phyloP scores from a whole-genome alignment of 2,329 filamentous ascomycete genomes.

The Thelonectria rubi region DNA sequence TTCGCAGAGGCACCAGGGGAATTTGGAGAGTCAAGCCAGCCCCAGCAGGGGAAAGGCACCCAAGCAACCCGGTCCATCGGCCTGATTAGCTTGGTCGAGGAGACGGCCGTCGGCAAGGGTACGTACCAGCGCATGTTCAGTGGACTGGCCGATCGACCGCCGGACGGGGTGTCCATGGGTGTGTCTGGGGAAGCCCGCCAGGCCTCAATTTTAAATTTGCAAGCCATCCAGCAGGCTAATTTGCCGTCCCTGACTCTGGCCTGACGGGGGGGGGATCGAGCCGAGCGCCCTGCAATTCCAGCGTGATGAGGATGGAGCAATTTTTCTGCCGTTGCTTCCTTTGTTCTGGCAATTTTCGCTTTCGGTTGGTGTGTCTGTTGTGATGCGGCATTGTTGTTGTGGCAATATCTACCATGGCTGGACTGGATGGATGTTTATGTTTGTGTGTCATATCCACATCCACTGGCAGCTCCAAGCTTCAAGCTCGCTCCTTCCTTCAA shows the following conservation, averaged over 20 bases:
- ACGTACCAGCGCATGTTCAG: constrained; percentile 13
- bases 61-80: constrained; percentile 38
- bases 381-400: background rate
- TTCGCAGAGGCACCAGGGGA: constrained; percentile 29
- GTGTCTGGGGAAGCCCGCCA: constrained; percentile 44
- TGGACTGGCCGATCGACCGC: constrained; percentile 36
- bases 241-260: constrained; percentile 35
- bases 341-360: background rate
- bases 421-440: too few relatives aligned
- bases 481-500: constrained; percentile 7
- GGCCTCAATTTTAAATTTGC: constrained; percentile 44
- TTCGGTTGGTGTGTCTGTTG: background rate
- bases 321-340: constrained; percentile 1
- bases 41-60: constrained; percentile 28
- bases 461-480: too few relatives aligned
- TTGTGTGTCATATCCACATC: too few relatives aligned
- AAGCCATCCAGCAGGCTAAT: constrained; percentile 44
- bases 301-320: constrained; percentile 35
- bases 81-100: constrained; percentile 29
- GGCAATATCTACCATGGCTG: background rate
- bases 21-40: constrained; percentile 24
- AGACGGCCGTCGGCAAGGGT: constrained; percentile 25
- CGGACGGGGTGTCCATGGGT: constrained; percentile 21
- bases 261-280: constrained; percentile 32
- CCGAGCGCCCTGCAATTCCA: constrained; percentile 37